These are phyloP conservation scores for Cladobotryum protrusum DNA, from an alignment of 2,329 filamentous ascomycete species.

Conservation along the genomic window DNA sequence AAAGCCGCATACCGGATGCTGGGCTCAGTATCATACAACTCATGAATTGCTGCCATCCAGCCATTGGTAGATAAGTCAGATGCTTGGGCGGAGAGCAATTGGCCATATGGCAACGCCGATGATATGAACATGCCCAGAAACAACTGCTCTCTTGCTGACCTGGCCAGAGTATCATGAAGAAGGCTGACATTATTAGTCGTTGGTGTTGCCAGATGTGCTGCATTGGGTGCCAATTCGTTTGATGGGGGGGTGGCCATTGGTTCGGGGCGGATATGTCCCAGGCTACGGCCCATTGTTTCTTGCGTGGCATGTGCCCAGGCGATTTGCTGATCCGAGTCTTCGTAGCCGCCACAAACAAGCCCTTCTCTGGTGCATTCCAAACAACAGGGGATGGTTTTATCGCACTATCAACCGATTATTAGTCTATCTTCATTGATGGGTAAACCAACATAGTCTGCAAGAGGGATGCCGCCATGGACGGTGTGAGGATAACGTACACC, in stretches of 20 bases:
- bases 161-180: conserved; percentile 9
- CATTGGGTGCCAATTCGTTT: no score
- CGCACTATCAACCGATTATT: no score
- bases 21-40: conserved; percentile 16
- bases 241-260: no score
- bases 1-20: conserved; percentile 13
- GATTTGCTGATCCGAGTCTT: neutral
- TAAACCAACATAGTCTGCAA: no score
- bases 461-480: neutral
- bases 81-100: conserved; percentile 7
- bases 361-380: neutral
- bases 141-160: conserved; percentile 15
- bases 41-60: conserved; percentile 16
- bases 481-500: neutral
- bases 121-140: conserved; percentile 14
- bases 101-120: conserved; percentile 11
- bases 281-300: neutral
- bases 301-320: neutral
- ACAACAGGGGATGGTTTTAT: no score
- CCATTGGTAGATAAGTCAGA: conserved; percentile 13
- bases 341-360: neutral
- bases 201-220: no score
- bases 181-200: neutral
- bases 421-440: no score
- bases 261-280: no score